phyloP scores from a whole-genome alignment of 1,139 yeast species.

The Blastobotrys raffinosifermentans region DNA sequence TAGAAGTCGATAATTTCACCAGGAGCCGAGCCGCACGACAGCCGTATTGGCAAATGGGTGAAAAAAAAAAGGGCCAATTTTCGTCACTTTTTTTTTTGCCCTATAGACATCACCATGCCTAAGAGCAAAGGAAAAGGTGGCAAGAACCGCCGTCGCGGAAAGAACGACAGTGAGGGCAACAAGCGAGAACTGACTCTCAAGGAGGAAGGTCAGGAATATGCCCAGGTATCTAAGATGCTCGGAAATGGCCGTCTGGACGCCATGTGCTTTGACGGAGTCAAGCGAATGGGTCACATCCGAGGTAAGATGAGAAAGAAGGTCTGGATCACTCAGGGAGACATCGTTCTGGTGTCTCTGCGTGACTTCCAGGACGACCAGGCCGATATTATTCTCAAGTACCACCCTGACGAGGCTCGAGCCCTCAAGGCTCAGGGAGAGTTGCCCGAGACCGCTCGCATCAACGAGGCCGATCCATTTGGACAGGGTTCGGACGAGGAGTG shows the following conservation, averaged over 20 bases:
- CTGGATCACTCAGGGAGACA: constrained; percentile 99
- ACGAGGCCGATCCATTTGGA: constrained; percentile 96
- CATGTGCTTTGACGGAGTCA: constrained; percentile 85
- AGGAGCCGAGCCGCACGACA: too few relatives aligned
- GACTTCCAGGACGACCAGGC: constrained; percentile 98
- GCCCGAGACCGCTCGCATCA: constrained; percentile 91
- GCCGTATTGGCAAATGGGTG: too few relatives aligned
- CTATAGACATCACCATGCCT: constrained; percentile 46
- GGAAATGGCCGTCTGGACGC: constrained; percentile 98
- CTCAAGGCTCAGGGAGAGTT: constrained; percentile 94
- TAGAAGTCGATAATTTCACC: too few relatives aligned
- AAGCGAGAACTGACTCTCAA: constrained; percentile 89
- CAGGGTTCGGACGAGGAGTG: constrained; percentile 96
- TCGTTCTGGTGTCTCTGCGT: constrained; percentile 89
- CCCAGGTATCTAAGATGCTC: constrained; percentile 96
- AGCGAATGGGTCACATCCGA: constrained; percentile 95
- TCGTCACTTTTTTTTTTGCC: too few relatives aligned
- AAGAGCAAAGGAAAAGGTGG: constrained; percentile 50
- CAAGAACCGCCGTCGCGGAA: constrained; percentile 97
- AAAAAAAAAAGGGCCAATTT: too few relatives aligned
- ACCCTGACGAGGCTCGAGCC: constrained; percentile 96
- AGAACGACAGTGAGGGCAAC: constrained; percentile 86
- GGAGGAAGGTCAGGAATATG: constrained; percentile 98
- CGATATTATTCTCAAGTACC: constrained; percentile 95
- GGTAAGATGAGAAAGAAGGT: constrained; percentile 99